phyloP scores from a whole-genome alignment of 768 basidiomycete genomes.

The Auricularia heimuer region DNA sequence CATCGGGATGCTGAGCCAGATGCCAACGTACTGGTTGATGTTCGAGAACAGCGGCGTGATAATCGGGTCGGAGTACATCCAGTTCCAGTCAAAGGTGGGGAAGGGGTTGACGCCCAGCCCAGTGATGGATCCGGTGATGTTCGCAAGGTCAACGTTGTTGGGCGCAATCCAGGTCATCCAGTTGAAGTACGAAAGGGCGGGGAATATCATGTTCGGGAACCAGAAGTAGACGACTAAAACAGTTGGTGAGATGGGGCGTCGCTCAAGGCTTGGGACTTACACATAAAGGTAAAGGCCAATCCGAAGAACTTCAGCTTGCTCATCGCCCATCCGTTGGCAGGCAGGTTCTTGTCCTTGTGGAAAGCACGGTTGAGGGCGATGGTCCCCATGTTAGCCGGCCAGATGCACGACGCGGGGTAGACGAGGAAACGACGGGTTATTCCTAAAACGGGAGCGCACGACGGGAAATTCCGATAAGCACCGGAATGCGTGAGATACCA shows the following conservation, averaged over 20 bases:
- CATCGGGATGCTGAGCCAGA: neutral
- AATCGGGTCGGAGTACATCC: neutral
- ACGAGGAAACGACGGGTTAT: slow-evolving; percentile 1
- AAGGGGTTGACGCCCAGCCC: slow-evolving; percentile 29
- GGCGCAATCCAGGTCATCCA: slow-evolving; percentile 26
- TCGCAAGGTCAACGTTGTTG: slow-evolving; percentile 2
- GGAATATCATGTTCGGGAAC: slow-evolving; percentile 20
- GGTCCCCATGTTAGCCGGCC: slow-evolving; percentile 1
- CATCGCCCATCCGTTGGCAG: slow-evolving; percentile 5
- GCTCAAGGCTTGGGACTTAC: neutral
- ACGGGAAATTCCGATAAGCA: no score
- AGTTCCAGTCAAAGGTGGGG: slow-evolving; percentile 19
- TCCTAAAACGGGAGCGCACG: neutral
- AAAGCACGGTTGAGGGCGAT: slow-evolving; percentile 3
- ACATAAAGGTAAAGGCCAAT: slow-evolving; percentile 4
- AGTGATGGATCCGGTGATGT: slow-evolving; percentile 12
- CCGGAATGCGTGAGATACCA: no score
- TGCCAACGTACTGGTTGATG: neutral
- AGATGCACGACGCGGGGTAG: slow-evolving; percentile 2
- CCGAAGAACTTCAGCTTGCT: slow-evolving; percentile 11
- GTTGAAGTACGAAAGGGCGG: slow-evolving; percentile 17
- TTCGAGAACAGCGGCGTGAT: neutral
- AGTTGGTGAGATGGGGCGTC: slow-evolving; percentile 24
- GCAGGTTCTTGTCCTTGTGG: neutral
- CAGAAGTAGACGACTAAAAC: slow-evolving; percentile 11